Percentiles rank a stretch among this genome's conserved stretches.
Conservation (phyloP, 2,329 filamentous ascomycete genomes). For the Stagonosporopsis cucurbitacearum region DNA sequence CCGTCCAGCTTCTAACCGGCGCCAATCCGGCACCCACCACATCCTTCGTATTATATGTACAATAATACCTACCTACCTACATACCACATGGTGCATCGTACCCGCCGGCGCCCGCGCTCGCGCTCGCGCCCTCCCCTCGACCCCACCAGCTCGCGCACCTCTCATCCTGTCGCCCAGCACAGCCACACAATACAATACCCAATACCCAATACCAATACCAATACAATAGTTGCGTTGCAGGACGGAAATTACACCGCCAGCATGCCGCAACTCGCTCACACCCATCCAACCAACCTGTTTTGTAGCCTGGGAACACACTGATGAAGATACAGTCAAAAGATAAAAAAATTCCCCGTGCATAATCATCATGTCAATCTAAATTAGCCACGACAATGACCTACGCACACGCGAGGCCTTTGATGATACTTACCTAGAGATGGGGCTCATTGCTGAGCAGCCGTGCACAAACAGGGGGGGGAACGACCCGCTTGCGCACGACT, state of each 20-base stretch:
- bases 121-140: neutral
- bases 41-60: neutral
- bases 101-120: neutral
- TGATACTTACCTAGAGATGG: too few relatives aligned
- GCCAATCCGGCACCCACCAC: slow-evolving; percentile 11
- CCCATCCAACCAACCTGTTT: too few relatives aligned
- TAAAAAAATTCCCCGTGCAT: neutral
- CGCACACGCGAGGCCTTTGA: too few relatives aligned
- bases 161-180: neutral
- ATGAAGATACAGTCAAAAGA: too few relatives aligned
- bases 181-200: neutral
- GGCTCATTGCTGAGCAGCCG: neutral
- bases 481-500: neutral
- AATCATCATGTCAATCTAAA: neutral
- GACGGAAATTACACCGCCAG: neutral
- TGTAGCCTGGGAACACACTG: too few relatives aligned
- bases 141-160: slow-evolving; percentile 13
- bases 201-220: too few relatives aligned
- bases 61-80: too few relatives aligned
- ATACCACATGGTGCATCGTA: too few relatives aligned
- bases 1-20: too few relatives aligned
- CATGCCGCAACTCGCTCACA: neutral
- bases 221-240: too few relatives aligned
- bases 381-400: neutral
- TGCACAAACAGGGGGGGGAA: neutral